Base-by-base conservation (phyloP, 2,329 filamentous ascomycete genomes). In the Curvularia sp. region DNA sequence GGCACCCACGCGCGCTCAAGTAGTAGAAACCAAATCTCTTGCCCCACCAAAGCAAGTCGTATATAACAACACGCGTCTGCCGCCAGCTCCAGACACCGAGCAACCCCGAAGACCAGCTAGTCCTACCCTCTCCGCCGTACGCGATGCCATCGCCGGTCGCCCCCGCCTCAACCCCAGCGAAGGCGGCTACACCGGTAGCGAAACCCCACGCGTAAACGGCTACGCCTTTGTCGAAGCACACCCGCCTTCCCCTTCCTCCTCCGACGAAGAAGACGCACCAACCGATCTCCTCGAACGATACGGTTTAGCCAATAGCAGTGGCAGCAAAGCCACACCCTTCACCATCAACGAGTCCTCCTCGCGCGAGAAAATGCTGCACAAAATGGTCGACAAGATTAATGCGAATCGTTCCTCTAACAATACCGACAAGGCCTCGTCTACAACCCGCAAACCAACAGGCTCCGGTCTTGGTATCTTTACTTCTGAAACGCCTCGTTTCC, bases 151-250 rank as follows among this genome's bases (percentile, higher is more conserved):
- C 55, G 87, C 89, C 1, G 92, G 93, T 9, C 86, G 83, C 7
- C 86, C 89, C 4, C 85, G 86, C 8, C 80, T 83, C 2, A 84
- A 83, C 8, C 85, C 88, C 24, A 86, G 86, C 12, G 88, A 92
- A 65, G 83, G 83, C 2, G 83, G 84, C 2, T 85, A 82, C 60
- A 82, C 82, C 1, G 90, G 89, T 15, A 85, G 84, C 57, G 93
- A 96, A 76, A 98, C 94, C 0, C 95, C 94, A 0, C 85, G 92
- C 2, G 91, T 98, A 0, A 96, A 96, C 63, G 95, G 95, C 1
- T 99, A 97, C 75, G 86, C 92, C 0, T 98, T 97, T 77, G 93
- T 99, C 35, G 93, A 97, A 66, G 92, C 96, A 56, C 91, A 96
- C 24, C 92, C 96, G 64, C 92, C 96, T 57, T 90, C 90, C 41